Base-by-base conservation (phyloP, 2,329 filamentous ascomycete species). In the Dactylonectria macrodidyma region DNA sequence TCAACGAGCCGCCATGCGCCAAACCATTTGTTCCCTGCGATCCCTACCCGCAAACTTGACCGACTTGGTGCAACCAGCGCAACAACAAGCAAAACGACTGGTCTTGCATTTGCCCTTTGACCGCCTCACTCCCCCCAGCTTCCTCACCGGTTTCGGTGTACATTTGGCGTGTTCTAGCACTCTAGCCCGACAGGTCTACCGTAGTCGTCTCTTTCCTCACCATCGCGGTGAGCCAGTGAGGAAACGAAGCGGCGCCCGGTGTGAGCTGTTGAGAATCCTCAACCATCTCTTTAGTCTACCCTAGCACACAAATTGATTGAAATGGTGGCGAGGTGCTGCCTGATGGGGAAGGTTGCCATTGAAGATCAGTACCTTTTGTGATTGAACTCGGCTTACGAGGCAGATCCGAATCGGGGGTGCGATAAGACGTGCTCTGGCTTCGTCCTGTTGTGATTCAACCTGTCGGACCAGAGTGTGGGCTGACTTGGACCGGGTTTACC, bases 121-220 rank as follows among this genome's bases (percentile, higher is more conserved):
- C 65, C 65, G 65, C 65, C 60, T 67, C 54, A 48, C 57, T 22
- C 24, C 57, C 33, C 24, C 12, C 41, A 22, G 41, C 46, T 34
- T n/a, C 12, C 47, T 57, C 36, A 34, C 59, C 46, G 52, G 55
- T 44, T 24, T 62, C 64, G 64, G 59, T 67, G 65, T 59, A 30
- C 41, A 14, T 16, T 57, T 36, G 52, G 60, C 54, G 34, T 56
- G 59, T 47, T 47, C 41, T 66, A 52, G 57, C 44, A 33, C 22
- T 24, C 26, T n/a, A 44, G 41, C 41, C 51, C 52, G 59, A 44
- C 63, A 67, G 48, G 38, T 5, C n/a, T 55, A 55, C 34, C 26
- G 55, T 26, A 56, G 59, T 57, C 44, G 59, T 56, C 65, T 67
- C 65, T 67, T 67, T 51, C 46, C 65, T 67, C 65, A 51, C 36